These are phyloP conservation scores for Pestalotiopsis fici DNA, from an alignment of 2,329 filamentous ascomycete genomes.

Conservation along the genomic window DNA sequence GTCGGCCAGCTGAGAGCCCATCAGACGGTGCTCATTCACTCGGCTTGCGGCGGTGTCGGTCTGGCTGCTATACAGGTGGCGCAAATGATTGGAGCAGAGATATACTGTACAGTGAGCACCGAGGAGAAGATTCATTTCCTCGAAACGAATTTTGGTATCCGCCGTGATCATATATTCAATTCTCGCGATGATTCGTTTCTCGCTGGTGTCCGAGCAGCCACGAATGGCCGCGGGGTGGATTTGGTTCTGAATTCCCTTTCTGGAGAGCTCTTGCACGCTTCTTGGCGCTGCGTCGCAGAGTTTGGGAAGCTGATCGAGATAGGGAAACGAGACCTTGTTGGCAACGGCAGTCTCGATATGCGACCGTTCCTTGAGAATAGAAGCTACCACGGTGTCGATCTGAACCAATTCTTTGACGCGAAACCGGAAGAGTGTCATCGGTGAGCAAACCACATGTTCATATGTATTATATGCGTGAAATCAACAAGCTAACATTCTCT, in stretches of 20 bases:
- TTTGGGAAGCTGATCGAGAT: conserved; percentile 48
- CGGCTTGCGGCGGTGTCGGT: neutral
- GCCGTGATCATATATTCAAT: conserved; percentile 16
- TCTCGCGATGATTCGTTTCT: conserved; percentile 14
- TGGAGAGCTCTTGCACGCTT: conserved; percentile 38
- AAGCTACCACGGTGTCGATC: conserved; percentile 34
- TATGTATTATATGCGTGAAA: too few species aligned
- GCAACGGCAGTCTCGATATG: conserved; percentile 44
- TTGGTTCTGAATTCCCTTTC: conserved; percentile 39
- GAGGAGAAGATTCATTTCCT: conserved; percentile 16
- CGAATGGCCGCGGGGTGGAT: conserved; percentile 14
- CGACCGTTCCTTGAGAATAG: conserved; percentile 39
- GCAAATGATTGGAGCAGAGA: conserved; percentile 15
- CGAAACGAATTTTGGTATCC: conserved; percentile 12
- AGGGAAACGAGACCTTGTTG: conserved; percentile 42
- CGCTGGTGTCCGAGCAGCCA: conserved; percentile 13
- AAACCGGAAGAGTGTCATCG: conserved; percentile 1
- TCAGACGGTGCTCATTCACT: neutral
- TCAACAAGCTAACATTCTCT: neutral
- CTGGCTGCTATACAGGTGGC: neutral
- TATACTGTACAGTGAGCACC: conserved; percentile 16
- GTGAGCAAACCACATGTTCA: neutral
- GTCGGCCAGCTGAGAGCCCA: neutral
- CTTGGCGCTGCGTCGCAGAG: conserved; percentile 45
- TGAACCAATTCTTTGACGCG: conserved; percentile 20